Base-by-base conservation (phyloP, 2,329 filamentous ascomycete species). In the Coniochaeta hoffmannii region DNA sequence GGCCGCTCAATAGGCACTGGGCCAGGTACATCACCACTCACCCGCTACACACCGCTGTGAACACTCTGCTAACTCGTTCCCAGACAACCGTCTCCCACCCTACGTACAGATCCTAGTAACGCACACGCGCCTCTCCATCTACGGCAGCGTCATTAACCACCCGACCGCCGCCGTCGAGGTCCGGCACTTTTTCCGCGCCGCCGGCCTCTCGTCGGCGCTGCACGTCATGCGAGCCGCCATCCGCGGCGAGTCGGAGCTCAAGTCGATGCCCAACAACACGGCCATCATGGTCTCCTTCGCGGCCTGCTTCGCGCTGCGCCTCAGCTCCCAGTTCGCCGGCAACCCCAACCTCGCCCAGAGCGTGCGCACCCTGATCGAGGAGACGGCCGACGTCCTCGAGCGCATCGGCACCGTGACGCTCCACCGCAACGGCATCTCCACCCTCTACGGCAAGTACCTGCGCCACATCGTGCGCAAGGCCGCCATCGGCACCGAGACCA, bases 231-330 rank as follows among this genome's bases (percentile, higher is more conserved):
- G 87, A 22, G 85, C 84, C 1, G 86, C 86, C 0, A 87, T 89
- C 6, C 86, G 89, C 66, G 86, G 86, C 32, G 87, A 90, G 64
- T 73, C 77, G 0, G 80, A 86, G 58, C 75, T 90, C 0, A 83
- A 83, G 55, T 89, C 86, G 0, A 90, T 90, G 86, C 87, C 87
- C 0, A 90, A 90, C 68, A 90, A 90, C 61, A 89, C 87, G 0
- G 81, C 86, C 55, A 88, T 89, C 60, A 90, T 90, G 87, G 88
- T 90, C 12, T 87, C 86, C 1, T 89, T 89, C 60, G 86, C 87
- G 0, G 85, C 85, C 4, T 87, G 83, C 62, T 87, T 87, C 58
- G 84, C 85, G 0, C 68, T 88, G n/a, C 80, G 81, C 10, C 74
- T 88, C 4, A 85, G 82, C 60, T 77, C 81, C 0, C 80, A 82